Evolutionary conservation across 1,284 basidiomycete genomes (phyloP), one percentile per base, ranked within the genome.

Genomic region (Ceratobasidium sp.): DNA sequence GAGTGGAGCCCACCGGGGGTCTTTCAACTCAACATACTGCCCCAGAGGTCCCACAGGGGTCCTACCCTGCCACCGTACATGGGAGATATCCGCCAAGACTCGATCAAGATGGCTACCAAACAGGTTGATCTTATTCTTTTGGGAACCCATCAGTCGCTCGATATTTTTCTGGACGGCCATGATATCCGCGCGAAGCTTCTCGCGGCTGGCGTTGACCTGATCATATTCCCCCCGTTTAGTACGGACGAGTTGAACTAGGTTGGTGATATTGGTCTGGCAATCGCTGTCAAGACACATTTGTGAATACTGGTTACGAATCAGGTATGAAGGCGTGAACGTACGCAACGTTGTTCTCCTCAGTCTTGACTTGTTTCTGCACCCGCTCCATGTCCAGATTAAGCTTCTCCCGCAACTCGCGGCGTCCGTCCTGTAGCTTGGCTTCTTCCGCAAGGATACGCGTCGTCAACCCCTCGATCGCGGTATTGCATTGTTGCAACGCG

Each of bases 31-130:
- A 76, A 99, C 90, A 79, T 88, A 87, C 54, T 85, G 76, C 0
- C 96, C 96, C n/a, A 98, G 83, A 0, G 96, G 95, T 0, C 98
- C 98, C 32, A 98, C 81, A 0, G 97, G 96, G 18, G 79, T 82
- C 44, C 90, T 85, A 9, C 91, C 91, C 32, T 84, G 79, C 94
- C 94, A 95, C 5, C 77, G 80, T 75, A 83, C 82, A 9, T 77
- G 77, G n/a, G 82, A 77, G 62, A 98, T 92, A 47, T 80, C 82
- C 5, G 84, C 83, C 23, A 91, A 75, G n/a, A 95, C 73, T 0
- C 79, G 76, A 9, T 79, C 75, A 2, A 93, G 88, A 74, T 91
- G 84, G 26, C 78, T 81, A 1, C 92, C 92, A 75, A 89, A 94
- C 2, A 86, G 41, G 23, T 73, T 73, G 18, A 73, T 43, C 26